A percentile compares a stretch with the other conserved stretches of the same genome.
Evolutionary conservation across 495 filamentous ascomycete species (phyloP).

Genomic region (Elasticomyces elasticus): DNA sequence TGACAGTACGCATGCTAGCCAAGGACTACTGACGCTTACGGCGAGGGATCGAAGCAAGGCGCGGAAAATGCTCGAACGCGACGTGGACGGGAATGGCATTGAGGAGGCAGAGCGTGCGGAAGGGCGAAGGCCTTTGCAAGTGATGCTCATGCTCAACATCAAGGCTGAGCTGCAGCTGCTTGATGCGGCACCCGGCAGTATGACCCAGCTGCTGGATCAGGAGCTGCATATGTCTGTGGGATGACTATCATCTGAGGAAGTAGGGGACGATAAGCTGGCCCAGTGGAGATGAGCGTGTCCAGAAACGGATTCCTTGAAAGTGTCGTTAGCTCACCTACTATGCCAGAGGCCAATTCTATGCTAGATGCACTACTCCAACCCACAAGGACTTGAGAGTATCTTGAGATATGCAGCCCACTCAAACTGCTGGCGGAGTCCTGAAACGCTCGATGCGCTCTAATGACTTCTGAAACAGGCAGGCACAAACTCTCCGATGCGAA

Average conservation of each 20-base stretch:
- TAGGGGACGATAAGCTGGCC: too few relatives aligned
- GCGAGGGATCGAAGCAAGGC: constrained; percentile 59
- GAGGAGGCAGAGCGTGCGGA: constrained; percentile 42
- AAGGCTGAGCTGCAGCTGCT: constrained; percentile 88
- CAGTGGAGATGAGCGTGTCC: too few relatives aligned
- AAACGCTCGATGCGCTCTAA: background rate
- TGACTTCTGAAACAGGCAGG: background rate
- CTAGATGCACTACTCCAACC: background rate
- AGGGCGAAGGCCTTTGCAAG: constrained; percentile 61
- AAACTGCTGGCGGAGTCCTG: background rate
- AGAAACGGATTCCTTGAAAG: too few relatives aligned
- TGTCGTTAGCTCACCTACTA: too few relatives aligned
- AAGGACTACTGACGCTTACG: constrained; percentile 47
- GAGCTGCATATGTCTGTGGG: background rate
- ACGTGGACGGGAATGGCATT: constrained; percentile 27
- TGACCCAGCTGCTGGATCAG: constrained; percentile 57
- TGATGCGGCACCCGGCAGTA: constrained; percentile 46
- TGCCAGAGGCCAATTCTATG: too few relatives aligned
- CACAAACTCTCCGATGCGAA: background rate
- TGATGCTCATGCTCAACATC: constrained; percentile 74
- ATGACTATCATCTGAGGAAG: too few relatives aligned
- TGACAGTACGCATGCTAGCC: constrained; percentile 18
- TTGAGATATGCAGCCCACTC: background rate
- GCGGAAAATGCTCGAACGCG: constrained; percentile 47
- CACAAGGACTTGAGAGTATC: background rate